These are phyloP conservation scores for Escallonia rubra DNA, from an alignment of 129 eudicot species.

Conservation along the genomic window DNA sequence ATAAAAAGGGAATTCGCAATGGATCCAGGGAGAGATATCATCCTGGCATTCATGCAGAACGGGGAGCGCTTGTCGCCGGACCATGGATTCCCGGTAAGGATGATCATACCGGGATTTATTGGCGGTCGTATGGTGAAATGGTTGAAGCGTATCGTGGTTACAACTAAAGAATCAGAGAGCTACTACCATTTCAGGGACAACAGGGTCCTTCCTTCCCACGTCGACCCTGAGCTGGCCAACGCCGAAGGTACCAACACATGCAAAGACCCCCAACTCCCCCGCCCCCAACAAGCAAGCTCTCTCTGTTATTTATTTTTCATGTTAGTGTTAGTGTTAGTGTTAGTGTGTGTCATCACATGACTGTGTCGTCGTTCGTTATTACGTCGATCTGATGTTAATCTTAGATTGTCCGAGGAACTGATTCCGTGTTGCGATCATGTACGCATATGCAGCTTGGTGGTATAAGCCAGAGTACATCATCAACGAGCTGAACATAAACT, in stretches of 20 bases:
- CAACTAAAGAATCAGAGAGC: slow-evolving; percentile 62
- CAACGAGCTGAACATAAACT: slow-evolving; percentile 92
- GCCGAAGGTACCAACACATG: slow-evolving; percentile 58
- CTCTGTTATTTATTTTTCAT: no score
- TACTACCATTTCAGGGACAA: slow-evolving; percentile 86
- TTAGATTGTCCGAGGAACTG: no score
- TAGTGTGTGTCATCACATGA: no score
- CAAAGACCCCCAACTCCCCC: no score
- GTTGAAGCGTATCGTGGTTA: slow-evolving; percentile 73
- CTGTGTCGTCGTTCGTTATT: no score
- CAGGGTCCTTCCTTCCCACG: slow-evolving; percentile 87
- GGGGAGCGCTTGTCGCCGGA: slow-evolving; percentile 69
- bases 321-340: no score
- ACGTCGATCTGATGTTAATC: no score
- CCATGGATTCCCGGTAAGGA: slow-evolving; percentile 87
- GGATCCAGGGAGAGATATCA: slow-evolving; percentile 78
- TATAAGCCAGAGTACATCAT: slow-evolving; percentile 85
- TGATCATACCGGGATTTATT: slow-evolving; percentile 86
- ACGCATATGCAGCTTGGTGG: slow-evolving; percentile 80
- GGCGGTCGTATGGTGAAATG: slow-evolving; percentile 99
- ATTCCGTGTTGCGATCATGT: neutral
- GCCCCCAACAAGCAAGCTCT: no score
- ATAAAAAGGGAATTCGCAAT: slow-evolving; percentile 63
- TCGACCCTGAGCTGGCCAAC: slow-evolving; percentile 90
- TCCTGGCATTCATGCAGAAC: slow-evolving; percentile 90